A percentile compares a stretch with the other conserved stretches of the same genome.
Evolutionary conservation across 2,329 filamentous ascomycete species (phyloP).

Genomic region (Curvularia spicifera): DNA sequence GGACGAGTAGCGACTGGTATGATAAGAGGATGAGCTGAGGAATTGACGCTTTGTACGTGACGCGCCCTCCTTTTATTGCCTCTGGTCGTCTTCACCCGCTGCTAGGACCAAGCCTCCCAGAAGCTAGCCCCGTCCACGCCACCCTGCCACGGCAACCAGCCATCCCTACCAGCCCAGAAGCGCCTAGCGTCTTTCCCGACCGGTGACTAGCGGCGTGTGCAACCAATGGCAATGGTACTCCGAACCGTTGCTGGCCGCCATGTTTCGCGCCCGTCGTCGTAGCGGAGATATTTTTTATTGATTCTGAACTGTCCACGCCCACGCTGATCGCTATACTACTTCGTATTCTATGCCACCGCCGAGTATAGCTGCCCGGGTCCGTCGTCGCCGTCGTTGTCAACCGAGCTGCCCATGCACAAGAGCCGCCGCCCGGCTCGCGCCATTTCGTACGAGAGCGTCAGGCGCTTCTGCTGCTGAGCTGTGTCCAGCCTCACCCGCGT

Average conservation of each 20-base stretch:
- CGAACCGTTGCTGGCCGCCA: constrained; percentile 7
- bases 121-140: constrained; percentile 29
- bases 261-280: constrained; percentile 11
- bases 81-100: constrained; percentile 16
- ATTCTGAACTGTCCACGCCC: neutral
- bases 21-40: constrained; percentile 4
- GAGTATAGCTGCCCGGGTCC: neutral
- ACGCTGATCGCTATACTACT: constrained; percentile 3
- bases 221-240: constrained; percentile 22
- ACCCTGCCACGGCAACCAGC: constrained; percentile 33
- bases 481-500: constrained; percentile 10
- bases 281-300: constrained; percentile 20
- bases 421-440: neutral
- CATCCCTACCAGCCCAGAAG: constrained; percentile 11
- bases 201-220: constrained; percentile 13
- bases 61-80: constrained; percentile 29
- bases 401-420: neutral
- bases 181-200: constrained; percentile 1
- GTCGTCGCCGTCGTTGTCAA: neutral
- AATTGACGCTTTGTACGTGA: constrained; percentile 7
- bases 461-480: neutral
- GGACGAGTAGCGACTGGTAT: constrained; percentile 22
- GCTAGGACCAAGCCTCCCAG: constrained; percentile 20
- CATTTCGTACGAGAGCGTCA: neutral
- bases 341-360: neutral